Evolutionary conservation across 306 rosid species (phyloP), one percentile per base, ranked within the genome.

Genomic region (Trifolium subterraneum): DNA sequence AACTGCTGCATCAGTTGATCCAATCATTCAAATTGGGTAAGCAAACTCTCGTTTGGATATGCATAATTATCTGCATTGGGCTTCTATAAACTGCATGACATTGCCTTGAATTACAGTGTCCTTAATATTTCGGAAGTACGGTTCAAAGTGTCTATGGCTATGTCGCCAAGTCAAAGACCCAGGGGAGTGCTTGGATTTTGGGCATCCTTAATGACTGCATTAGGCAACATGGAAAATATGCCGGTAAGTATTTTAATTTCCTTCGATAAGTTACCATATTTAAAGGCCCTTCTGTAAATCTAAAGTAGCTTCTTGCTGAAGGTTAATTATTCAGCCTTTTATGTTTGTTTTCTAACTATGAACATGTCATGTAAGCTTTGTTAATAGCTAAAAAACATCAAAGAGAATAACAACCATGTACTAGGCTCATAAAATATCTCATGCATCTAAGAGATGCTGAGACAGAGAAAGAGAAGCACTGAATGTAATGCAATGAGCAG

Each of bases 181-280:
- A 87, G 90, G 75, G 98, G 98, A 41, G 98, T 92, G 39, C 97
- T 94, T 72, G 99, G 99, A 47, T 94, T 94, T 79, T 94, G 97
- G 97, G 90, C 99, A 72, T 94, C 99, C 68, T 89, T 94, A 78
- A 94, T 94, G 99, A 94, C 99, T 78, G 99, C 99, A 36, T 81
- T 94, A 84, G 97, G 99, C 36, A 94, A 94, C 88, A 94, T 89
- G 9, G 97, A 94, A 86, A 91, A 90, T 75, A 94, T 94, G 99
- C 89, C 96, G n/a, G 97, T 94, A 87, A 78, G 96, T 82, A 64
- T 73, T 70, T 23, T 50, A 35, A 20, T 71, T 80, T 71, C 68
- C 22, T 77, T 81, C n/a, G 59, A 18, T 8, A 31, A 31, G 70
- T n/a, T 75, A 23, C 29, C 52, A 55, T 63, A 51, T 18, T 70